phyloP scores from a whole-genome alignment of 345 rosid species.

The Corchorus olitorius region DNA sequence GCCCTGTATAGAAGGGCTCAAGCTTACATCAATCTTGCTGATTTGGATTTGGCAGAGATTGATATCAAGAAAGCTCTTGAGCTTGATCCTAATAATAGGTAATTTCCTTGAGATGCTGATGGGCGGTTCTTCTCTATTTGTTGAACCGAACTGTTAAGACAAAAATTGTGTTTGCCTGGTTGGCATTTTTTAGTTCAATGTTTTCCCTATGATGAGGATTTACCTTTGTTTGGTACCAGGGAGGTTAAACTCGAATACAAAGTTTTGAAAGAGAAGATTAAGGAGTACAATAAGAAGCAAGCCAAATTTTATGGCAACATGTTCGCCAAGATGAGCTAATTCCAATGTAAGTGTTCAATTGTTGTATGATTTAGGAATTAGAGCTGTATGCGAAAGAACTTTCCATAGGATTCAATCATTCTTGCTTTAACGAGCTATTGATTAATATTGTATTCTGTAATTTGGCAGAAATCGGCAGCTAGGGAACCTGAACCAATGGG shows the following conservation, averaged over 20 bases:
- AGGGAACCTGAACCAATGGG: slow-evolving; percentile 31
- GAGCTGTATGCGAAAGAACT: too few species aligned
- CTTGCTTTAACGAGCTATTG: neutral
- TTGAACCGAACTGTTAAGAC: neutral
- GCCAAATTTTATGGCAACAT: slow-evolving; percentile 84
- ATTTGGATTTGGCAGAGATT: slow-evolving; percentile 78
- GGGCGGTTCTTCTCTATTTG: neutral
- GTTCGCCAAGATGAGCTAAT: slow-evolving; percentile 67
- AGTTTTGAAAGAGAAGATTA: slow-evolving; percentile 72
- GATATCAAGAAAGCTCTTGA: slow-evolving; percentile 85
- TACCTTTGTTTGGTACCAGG: slow-evolving; percentile 37
- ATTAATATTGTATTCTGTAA: neutral
- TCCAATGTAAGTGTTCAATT: slow-evolving; percentile 24
- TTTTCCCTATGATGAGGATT: neutral
- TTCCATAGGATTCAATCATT: neutral
- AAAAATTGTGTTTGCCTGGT: neutral
- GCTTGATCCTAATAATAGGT: slow-evolving; percentile 82
- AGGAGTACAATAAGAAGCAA: slow-evolving; percentile 82
- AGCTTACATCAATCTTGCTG: slow-evolving; percentile 67
- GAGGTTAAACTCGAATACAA: slow-evolving; percentile 86
- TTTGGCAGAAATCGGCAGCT: slow-evolving; percentile 48
- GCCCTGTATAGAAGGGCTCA: slow-evolving; percentile 83
- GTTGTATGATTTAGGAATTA: neutral
- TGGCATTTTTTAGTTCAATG: neutral
- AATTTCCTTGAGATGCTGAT: neutral